These are phyloP conservation scores for Angomonas deanei DNA, from an alignment of 208 protist species.

Conservation along the genomic window DNA sequence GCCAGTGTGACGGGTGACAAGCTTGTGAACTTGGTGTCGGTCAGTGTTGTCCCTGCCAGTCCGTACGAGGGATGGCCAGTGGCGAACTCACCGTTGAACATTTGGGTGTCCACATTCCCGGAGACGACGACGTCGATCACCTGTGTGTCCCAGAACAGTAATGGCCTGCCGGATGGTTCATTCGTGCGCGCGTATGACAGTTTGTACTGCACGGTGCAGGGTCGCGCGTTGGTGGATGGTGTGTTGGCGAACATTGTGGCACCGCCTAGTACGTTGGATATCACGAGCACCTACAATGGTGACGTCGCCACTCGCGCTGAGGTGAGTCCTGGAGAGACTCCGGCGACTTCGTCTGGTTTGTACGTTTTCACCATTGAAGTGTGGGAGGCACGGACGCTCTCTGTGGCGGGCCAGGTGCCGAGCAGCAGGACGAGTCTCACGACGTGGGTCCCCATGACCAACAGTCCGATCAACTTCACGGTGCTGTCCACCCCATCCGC, in stretches of 20 bases:
- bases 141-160: constrained; percentile 20
- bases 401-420: constrained; percentile 35
- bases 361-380: constrained; percentile 49
- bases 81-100: constrained; percentile 48
- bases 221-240: constrained; percentile 27
- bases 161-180: constrained; percentile 14
- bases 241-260: constrained; percentile 47
- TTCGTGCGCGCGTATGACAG: constrained; percentile 41
- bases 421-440: constrained; percentile 1
- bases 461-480: constrained; percentile 55
- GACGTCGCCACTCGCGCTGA: constrained; percentile 13
- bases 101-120: constrained; percentile 53
- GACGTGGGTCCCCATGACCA: constrained; percentile 37
- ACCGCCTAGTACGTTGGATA: constrained; percentile 27
- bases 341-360: constrained; percentile 40
- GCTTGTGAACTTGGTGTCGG: constrained; percentile 47
- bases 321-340: constrained; percentile 42
- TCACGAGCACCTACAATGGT: constrained; percentile 29
- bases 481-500: constrained; percentile 61
- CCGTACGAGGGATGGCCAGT: constrained; percentile 54
- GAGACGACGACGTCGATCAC: constrained; percentile 24
- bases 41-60: constrained; percentile 24
- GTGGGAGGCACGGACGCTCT: constrained; percentile 10
- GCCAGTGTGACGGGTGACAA: not conserved
- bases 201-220: constrained; percentile 54